Base-by-base conservation (phyloP, 495 filamentous ascomycete genomes). In the Oidiodendron maius region DNA sequence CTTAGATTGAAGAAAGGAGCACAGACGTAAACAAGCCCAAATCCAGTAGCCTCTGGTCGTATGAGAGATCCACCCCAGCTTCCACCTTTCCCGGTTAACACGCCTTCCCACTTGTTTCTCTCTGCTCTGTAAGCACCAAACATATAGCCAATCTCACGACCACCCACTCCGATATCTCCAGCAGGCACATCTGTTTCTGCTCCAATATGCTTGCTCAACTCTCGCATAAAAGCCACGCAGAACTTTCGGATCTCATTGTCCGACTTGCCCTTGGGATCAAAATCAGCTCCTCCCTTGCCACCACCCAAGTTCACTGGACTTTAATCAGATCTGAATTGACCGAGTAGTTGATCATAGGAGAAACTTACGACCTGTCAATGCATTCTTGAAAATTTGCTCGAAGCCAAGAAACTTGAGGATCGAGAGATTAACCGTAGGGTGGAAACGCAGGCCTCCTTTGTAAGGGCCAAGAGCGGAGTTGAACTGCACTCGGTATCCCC, bases 321-420 rank as follows among this genome's bases (percentile, higher is more conserved):
- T 22, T 21, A 1, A 22, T 42, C 9, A 42, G 40, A n/a, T n/a
- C n/a, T n/a, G n/a, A n/a, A n/a, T n/a, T n/a, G n/a, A 46, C 26
- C 26, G 26, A 30, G 26, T 30, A 12, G 12, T 30, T 30, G 12
- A 12, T 30, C 12, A 46, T 26, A 5, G 26, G 24, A 4, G 11
- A 30, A 26, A 86, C 87, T 78, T 73, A 91, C 87, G 71, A 56
- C 93, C 93, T 52, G 93, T 97, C 59, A 98, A 74, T 54, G 93
- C 93, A 90, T 98, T 98, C 83, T 98, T 98, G 79, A 98, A 96
- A 72, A 89, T 93, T 78, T 98, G 93, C 83, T 98, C 93, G 66
- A 97, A 96, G 46, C 91, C 93, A 59, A 98, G 77, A 77, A 97
- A 97, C 75, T 98, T 98, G 54, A 98, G 78, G 63, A 98, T 91